Evolutionary conservation across 306 rosid species (phyloP), one percentile per base, ranked within the genome.

Genomic region (Prosopis cineraria): DNA sequence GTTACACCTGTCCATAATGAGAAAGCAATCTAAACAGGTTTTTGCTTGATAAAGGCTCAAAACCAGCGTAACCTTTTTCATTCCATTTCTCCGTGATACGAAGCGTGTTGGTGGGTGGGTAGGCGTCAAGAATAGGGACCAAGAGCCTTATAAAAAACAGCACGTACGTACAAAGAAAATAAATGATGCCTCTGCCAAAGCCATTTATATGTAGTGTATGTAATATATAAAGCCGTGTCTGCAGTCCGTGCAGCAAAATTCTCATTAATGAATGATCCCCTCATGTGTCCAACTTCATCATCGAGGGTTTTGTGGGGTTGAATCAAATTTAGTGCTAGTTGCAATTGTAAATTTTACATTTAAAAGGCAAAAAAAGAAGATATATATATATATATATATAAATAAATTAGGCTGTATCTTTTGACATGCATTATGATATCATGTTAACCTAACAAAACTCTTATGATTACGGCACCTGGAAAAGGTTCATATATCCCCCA

Each of bases 61-160:
- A 78, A 83, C 73, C 39, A 30, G 76, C 45, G 50, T 47, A 60
- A 68, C 3, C 60, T 20, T 60, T 68, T 78, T 83, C 64, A n/a
- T 56, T 73, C 53, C 62, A 83, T 37, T 73, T 82, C 74, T 59
- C 60, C 77, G 69, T 67, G 60, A 78, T 62, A 78, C 9, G 25
- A 12, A 78, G 77, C 36, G 80, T 73, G 78, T 82, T 68, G 86
- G 80, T 82, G 65, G 79, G 79, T 44, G 29, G 74, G 25, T 72
- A 76, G 80, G 72, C 59, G 67, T 78, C 82, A 77, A 64, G 64
- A 65, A 36, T 10, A 34, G 22, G 40, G 3, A 31, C 27, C 5
- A n/a, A 5, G 29, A 10, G 31, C 47, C 47, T 20, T 66, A 39
- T 10, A 30, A 4, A 44, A 13, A 20, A 9, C 24, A 24, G 56